phyloP scores from a whole-genome alignment of 208 protist species.

The Tritrichomonas musculus region DNA sequence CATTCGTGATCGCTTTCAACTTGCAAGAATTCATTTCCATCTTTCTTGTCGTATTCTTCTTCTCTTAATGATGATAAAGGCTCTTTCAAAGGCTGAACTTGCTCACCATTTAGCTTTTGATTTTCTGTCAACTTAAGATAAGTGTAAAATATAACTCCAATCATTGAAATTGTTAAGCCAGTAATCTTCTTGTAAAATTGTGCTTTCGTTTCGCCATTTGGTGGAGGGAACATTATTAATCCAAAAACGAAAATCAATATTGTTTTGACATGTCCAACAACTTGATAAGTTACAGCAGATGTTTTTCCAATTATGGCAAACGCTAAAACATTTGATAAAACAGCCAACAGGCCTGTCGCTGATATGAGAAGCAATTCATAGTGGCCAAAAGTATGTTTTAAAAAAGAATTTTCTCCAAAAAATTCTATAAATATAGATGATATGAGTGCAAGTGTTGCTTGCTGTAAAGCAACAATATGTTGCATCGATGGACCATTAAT shows the following conservation, averaged over 20 bases:
- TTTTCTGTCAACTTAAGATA: background rate
- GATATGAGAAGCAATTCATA: background rate
- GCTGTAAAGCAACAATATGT: background rate
- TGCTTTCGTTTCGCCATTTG: background rate
- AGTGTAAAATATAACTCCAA: background rate
- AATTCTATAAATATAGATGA: conserved; percentile 17
- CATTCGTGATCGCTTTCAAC: too few relatives aligned
- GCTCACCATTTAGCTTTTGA: too few relatives aligned
- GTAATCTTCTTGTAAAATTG: background rate
- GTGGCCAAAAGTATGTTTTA: background rate
- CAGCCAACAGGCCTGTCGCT: conserved; percentile 30
- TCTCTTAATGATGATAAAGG: too few relatives aligned
- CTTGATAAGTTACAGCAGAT: conserved; percentile 37
- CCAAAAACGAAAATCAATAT: conserved; percentile 35
- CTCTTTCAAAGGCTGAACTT: too few relatives aligned
- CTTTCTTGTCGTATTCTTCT: too few relatives aligned
- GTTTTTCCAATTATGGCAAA: conserved; percentile 38
- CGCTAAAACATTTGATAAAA: conserved; percentile 30
- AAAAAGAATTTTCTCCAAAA: background rate
- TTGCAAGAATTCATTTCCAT: too few relatives aligned
- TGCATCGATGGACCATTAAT: background rate
- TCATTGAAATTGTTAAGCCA: background rate
- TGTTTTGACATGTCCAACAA: conserved; percentile 41
- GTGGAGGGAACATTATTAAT: conserved; percentile 1
- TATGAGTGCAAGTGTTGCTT: background rate